These are phyloP conservation scores for Penicillium paneum DNA, from an alignment of 2,329 filamentous ascomycete species.

Conservation along the genomic window DNA sequence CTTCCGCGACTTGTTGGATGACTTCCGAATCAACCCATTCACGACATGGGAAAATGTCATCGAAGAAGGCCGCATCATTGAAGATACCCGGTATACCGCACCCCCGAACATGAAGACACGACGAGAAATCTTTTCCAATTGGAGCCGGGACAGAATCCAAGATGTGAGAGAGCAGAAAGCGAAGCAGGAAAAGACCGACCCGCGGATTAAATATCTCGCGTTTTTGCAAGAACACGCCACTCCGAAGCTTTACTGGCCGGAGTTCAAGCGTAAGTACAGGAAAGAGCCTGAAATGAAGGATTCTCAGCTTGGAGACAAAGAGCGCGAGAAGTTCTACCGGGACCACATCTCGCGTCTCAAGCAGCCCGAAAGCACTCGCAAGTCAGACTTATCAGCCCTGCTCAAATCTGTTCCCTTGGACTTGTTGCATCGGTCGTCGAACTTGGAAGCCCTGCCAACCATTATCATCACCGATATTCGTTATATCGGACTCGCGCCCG, in stretches of 20 bases:
- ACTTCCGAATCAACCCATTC: constrained; percentile 79
- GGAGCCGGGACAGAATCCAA: constrained; percentile 75
- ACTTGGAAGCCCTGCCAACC: constrained; percentile 39
- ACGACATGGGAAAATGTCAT: constrained; percentile 87
- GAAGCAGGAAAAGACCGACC: constrained; percentile 76
- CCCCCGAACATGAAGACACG: constrained; percentile 76
- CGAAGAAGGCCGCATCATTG: constrained; percentile 74
- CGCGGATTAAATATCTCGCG: constrained; percentile 73
- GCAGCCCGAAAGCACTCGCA: constrained; percentile 44
- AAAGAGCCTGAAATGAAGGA: constrained; percentile 71
- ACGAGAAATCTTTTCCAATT: constrained; percentile 78
- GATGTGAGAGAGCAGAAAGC: constrained; percentile 68
- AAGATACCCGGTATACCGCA: constrained; percentile 83
- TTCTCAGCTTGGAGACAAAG: constrained; percentile 45
- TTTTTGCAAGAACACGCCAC: constrained; percentile 80
- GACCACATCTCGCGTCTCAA: constrained; percentile 48
- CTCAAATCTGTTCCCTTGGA: constrained; percentile 44
- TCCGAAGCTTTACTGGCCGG: constrained; percentile 93
- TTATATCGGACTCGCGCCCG: constrained; percentile 42
- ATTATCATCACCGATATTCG: constrained; percentile 45
- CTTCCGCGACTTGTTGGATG: constrained; percentile 82
- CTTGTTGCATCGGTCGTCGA: constrained; percentile 41
- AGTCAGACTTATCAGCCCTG: constrained; percentile 46
- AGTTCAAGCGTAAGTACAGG: constrained; percentile 88
- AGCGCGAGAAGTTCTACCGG: constrained; percentile 49